phyloP scores from a whole-genome alignment of 2,329 filamentous ascomycete genomes.

The Apiospora phragmitis region DNA sequence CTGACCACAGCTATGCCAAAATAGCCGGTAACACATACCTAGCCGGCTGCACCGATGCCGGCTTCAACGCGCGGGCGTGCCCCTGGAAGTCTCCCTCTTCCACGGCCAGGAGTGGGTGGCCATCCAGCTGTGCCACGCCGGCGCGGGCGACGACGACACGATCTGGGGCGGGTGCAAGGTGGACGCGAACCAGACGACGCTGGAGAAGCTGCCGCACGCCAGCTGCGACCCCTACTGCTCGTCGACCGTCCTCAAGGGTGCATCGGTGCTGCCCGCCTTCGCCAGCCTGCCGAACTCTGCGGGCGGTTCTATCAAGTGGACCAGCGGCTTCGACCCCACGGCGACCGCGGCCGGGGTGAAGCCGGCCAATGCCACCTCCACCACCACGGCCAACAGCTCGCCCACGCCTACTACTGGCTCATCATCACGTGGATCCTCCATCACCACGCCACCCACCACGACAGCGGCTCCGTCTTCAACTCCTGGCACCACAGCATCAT shows the following conservation, averaged over 20 bases:
- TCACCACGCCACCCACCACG: neutral
- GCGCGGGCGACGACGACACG: neutral
- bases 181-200: slow-evolving; percentile 1
- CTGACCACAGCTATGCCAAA: neutral
- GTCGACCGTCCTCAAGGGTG: neutral
- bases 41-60: slow-evolving; percentile 16
- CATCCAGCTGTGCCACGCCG: slow-evolving; percentile 11
- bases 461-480: neutral
- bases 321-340: slow-evolving; percentile 12
- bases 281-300: slow-evolving; percentile 12
- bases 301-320: slow-evolving; percentile 13
- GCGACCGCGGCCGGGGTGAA: neutral
- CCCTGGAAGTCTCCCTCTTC: slow-evolving; percentile 13
- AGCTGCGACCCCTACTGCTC: slow-evolving; percentile 16
- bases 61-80: slow-evolving; percentile 12
- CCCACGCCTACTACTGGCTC: too few species aligned
- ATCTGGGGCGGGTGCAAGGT: slow-evolving; percentile 14
- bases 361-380: neutral
- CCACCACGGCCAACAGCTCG: neutral
- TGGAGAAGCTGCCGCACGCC: slow-evolving; percentile 11
- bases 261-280: slow-evolving; percentile 6
- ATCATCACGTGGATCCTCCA: neutral
- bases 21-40: slow-evolving; percentile 16
- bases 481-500: neutral
- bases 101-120: slow-evolving; percentile 16